phyloP scores from a whole-genome alignment of 2,329 filamentous ascomycete species.

The Paecilomyces variotii region DNA sequence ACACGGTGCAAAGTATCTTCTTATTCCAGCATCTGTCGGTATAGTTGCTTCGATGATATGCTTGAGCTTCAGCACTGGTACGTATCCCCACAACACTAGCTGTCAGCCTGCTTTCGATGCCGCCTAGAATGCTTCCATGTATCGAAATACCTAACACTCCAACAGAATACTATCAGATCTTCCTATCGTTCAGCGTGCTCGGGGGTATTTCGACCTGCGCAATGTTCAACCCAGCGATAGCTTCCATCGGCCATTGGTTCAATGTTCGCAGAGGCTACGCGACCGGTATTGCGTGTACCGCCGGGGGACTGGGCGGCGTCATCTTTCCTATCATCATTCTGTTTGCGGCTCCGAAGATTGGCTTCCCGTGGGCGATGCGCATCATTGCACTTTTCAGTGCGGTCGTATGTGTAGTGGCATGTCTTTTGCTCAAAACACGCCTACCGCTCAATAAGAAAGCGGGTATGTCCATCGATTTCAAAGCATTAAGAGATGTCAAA shows the following conservation, averaged over 20 bases:
- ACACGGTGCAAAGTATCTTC: constrained; percentile 21
- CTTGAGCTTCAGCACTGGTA: constrained; percentile 6
- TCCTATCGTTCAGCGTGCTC: constrained; percentile 27
- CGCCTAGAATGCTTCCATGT: constrained; percentile 9
- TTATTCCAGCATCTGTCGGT: constrained; percentile 23
- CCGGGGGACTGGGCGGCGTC: constrained; percentile 26
- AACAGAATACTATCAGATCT: constrained; percentile 30
- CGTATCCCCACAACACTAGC: neutral
- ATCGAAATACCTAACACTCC: constrained; percentile 2
- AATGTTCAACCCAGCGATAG: constrained; percentile 23
- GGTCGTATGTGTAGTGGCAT: constrained; percentile 12
- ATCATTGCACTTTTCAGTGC: constrained; percentile 19
- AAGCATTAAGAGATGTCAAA: constrained; percentile 13
- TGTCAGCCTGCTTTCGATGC: neutral
- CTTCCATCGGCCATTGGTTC: constrained; percentile 29
- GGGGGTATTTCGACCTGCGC: constrained; percentile 23
- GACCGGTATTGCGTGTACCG: constrained; percentile 28
- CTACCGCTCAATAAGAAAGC: constrained; percentile 13
- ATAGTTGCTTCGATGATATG: constrained; percentile 21
- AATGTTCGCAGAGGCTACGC: constrained; percentile 20
- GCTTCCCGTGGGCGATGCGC: constrained; percentile 23
- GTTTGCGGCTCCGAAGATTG: constrained; percentile 19
- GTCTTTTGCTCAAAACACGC: constrained; percentile 13
- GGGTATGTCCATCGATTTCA: constrained; percentile 10
- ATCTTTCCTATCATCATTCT: constrained; percentile 28